Evolutionary conservation across 1,284 basidiomycete species (phyloP).

Genomic region (Coniophora puteana): DNA sequence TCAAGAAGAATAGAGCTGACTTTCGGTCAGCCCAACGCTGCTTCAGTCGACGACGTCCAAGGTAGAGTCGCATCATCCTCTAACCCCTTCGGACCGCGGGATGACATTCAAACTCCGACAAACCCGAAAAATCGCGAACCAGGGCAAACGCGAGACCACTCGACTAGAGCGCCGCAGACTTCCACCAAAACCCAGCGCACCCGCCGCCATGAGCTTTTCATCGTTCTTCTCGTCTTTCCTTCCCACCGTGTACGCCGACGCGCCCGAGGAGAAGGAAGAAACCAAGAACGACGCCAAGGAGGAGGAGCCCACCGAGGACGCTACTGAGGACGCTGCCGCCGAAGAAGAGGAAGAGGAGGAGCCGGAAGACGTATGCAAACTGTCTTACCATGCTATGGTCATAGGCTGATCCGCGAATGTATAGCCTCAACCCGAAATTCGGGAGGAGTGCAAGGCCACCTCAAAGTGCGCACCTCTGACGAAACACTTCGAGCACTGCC

Average conservation of each 20-base stretch:
- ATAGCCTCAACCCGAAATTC: conserved; percentile 63
- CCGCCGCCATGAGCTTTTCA: conserved; percentile 38
- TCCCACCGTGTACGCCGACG: conserved; percentile 54
- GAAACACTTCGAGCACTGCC: conserved; percentile 89
- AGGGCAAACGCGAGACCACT: no score
- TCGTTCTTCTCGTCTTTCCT: conserved; percentile 65
- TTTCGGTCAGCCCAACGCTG: not conserved
- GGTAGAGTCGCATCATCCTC: no score
- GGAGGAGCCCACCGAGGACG: conserved; percentile 30
- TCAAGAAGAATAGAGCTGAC: not conserved
- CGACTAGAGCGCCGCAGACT: no score
- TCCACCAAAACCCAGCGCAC: no score
- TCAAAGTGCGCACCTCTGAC: conserved; percentile 67
- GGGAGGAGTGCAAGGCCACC: conserved; percentile 72
- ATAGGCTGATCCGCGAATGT: not conserved
- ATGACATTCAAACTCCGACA: no score
- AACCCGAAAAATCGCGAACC: conserved; percentile 25
- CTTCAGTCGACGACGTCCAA: not conserved
- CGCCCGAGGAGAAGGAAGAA: conserved; percentile 42
- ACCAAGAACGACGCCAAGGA: conserved; percentile 21
- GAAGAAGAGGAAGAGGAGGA: conserved; percentile 61
- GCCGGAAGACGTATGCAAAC: conserved; percentile 71
- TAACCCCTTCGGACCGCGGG: no score
- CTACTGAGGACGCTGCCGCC: conserved; percentile 37
- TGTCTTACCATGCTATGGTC: conserved; percentile 1